Conservation (phyloP, 805 yeast genomes). For the Monosporozyma siamensis region DNA sequence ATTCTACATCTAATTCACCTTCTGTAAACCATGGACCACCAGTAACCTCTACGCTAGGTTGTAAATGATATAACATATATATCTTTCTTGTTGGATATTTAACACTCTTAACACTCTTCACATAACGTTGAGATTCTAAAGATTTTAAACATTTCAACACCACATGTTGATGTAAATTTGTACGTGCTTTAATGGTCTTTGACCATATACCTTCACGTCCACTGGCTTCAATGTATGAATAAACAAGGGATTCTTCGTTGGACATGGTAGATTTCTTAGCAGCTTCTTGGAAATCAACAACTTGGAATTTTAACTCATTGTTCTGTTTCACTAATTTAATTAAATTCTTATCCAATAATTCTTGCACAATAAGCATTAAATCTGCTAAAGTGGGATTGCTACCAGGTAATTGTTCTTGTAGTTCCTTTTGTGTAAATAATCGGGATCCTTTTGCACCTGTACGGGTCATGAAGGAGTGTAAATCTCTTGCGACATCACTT, state of each 20-base stretch:
- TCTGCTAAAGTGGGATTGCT: slow-evolving; percentile 33
- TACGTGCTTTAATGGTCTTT: slow-evolving; percentile 76
- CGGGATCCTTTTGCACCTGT: slow-evolving; percentile 32
- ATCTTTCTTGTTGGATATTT: slow-evolving; percentile 91
- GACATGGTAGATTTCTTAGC: slow-evolving; percentile 66
- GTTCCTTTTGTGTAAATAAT: slow-evolving; percentile 59
- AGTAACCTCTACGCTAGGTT: slow-evolving; percentile 90
- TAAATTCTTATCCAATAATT: slow-evolving; percentile 46
- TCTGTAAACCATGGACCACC: slow-evolving; percentile 99
- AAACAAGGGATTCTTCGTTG: slow-evolving; percentile 83
- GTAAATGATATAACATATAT: slow-evolving; percentile 87
- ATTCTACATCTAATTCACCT: slow-evolving; percentile 87
- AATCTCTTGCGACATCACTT: slow-evolving; percentile 39
- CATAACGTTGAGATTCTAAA: slow-evolving; percentile 69
- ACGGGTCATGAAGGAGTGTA: slow-evolving; percentile 47
- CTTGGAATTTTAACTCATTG: slow-evolving; percentile 63
- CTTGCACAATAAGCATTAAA: slow-evolving; percentile 42
- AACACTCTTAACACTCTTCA: slow-evolving; percentile 84
- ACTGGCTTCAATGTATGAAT: slow-evolving; percentile 82
- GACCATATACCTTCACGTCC: slow-evolving; percentile 97
- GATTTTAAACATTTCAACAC: slow-evolving; percentile 74
- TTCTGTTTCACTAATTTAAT: slow-evolving; percentile 62
- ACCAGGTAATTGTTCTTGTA: slow-evolving; percentile 40
- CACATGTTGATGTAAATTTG: slow-evolving; percentile 87
- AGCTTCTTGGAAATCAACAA: slow-evolving; percentile 67